These are phyloP conservation scores for Pleoardoris graminearum DNA, from an alignment of 2,329 filamentous ascomycete species.

Conservation along the genomic window DNA sequence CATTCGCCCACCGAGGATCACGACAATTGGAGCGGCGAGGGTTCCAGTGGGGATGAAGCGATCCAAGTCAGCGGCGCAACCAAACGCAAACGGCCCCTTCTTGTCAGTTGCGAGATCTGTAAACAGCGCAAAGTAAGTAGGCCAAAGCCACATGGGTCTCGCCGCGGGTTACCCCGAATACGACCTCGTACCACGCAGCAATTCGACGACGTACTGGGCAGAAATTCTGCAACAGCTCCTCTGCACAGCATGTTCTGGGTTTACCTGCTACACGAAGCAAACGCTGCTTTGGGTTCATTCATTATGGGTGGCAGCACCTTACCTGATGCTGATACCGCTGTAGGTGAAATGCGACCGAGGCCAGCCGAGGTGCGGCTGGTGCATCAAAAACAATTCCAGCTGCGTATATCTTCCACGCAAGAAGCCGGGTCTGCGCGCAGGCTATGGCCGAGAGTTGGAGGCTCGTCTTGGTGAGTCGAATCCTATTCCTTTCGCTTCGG, in stretches of 20 bases:
- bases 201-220: no score
- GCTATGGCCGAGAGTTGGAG: constrained; percentile 66
- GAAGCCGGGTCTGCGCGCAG: constrained; percentile 66
- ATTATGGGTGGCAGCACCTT: not conserved
- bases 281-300: not conserved
- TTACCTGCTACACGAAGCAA: no score
- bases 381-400: constrained; percentile 65
- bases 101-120: constrained; percentile 70
- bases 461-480: constrained; percentile 56
- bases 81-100: constrained; percentile 57
- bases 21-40: constrained; percentile 42
- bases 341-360: constrained; percentile 67
- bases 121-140: constrained; percentile 69
- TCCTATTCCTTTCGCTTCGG: not conserved
- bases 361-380: constrained; percentile 76
- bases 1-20: constrained; percentile 37
- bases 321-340: not conserved
- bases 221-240: not conserved
- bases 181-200: no score
- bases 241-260: no score
- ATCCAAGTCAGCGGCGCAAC: constrained; percentile 38
- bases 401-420: constrained; percentile 71
- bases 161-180: not conserved
- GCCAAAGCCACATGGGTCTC: not conserved
- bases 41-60: constrained; percentile 48